A percentile compares a stretch with the other conserved stretches of the same genome.
phyloP scores from a whole-genome alignment of 345 rosid genomes.

The Microcos paniculata region DNA sequence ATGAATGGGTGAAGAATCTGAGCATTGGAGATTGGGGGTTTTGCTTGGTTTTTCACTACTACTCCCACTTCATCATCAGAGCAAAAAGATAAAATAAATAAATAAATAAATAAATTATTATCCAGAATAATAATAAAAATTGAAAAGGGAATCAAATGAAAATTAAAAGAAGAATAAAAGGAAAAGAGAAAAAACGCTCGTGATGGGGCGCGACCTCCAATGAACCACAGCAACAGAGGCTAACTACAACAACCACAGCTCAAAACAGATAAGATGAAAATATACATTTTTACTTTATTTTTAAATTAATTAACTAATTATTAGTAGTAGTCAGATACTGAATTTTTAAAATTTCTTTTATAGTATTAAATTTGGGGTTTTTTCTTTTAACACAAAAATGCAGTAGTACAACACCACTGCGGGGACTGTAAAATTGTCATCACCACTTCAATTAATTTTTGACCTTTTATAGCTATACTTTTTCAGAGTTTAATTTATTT shows the following conservation, averaged over 20 bases:
- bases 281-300: not conserved
- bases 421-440: not conserved
- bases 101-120: not conserved
- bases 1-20: constrained; percentile 44
- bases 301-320: not conserved
- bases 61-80: constrained; percentile 43
- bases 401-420: not conserved
- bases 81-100: not conserved
- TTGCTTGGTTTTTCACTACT: constrained; percentile 45
- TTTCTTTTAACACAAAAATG: not conserved
- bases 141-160: not conserved
- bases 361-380: not conserved
- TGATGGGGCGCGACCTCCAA: constrained; percentile 56
- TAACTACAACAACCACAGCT: constrained; percentile 30
- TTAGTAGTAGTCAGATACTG: not conserved
- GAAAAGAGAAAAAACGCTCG: constrained; percentile 27
- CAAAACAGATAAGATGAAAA: constrained; percentile 42
- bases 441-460: not conserved
- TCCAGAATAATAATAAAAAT: not conserved
- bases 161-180: not conserved
- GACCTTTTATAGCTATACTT: not conserved
- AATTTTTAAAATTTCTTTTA: not conserved
- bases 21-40: constrained; percentile 36
- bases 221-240: constrained; percentile 26
- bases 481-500: not conserved